Conservation (phyloP, 192 early-diverging fungal species). For the Coemansia sp. region DNA sequence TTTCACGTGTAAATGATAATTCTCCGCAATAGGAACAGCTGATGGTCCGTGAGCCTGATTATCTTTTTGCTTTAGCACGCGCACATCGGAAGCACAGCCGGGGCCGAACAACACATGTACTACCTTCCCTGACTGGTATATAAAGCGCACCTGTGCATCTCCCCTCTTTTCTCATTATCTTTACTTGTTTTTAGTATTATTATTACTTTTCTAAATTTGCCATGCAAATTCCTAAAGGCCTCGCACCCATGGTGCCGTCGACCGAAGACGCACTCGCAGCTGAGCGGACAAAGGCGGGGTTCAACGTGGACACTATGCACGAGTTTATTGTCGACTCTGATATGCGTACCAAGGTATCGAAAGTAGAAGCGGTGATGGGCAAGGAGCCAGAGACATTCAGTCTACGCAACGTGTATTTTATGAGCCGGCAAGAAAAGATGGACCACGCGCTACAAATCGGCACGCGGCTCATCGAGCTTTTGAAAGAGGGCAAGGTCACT, state of each 20-base stretch:
- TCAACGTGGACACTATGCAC: slow-evolving; percentile 66
- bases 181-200: not conserved
- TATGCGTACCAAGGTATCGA: slow-evolving; percentile 60
- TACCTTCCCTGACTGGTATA: not conserved
- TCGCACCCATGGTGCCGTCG: slow-evolving; percentile 33
- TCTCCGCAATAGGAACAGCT: not conserved
- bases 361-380: slow-evolving; percentile 63
- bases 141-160: not conserved
- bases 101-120: not conserved
- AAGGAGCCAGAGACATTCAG: slow-evolving; percentile 71
- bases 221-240: slow-evolving; percentile 45
- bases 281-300: slow-evolving; percentile 71
- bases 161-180: not conserved
- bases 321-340: slow-evolving; percentile 68
- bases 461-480: slow-evolving; percentile 64
- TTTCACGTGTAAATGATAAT: slow-evolving; percentile 3
- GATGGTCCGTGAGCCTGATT: not conserved
- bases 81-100: not conserved
- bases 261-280: slow-evolving; percentile 56
- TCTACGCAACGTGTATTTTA: slow-evolving; percentile 69
- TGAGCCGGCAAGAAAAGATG: slow-evolving; percentile 71
- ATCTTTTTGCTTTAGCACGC: not conserved
- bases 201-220: not conserved
- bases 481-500: slow-evolving; percentile 40
- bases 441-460: slow-evolving; percentile 64